These are phyloP conservation scores for Coniochaeta sp. DNA, from an alignment of 2,329 filamentous ascomycete genomes.

Conservation along the genomic window DNA sequence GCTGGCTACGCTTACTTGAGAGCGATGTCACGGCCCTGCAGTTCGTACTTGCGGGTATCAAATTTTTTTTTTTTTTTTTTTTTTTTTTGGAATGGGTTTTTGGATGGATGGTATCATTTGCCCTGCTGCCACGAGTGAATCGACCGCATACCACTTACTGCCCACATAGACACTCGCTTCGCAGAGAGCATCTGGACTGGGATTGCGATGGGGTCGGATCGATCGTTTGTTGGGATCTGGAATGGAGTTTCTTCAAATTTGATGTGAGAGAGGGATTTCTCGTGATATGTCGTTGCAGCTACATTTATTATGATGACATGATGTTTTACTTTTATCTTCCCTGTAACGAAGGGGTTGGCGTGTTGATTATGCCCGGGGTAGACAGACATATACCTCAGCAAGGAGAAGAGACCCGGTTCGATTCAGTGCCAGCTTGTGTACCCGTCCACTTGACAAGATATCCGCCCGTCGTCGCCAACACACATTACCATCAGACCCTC, in stretches of 20 bases:
- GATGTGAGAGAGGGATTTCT: neutral
- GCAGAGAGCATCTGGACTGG: neutral
- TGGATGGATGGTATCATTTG: no score
- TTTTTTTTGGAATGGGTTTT: no score
- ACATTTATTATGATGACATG: neutral
- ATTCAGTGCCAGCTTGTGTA: no score
- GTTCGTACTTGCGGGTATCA: no score
- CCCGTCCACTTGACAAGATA: no score
- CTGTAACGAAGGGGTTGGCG: neutral
- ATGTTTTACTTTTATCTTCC: neutral
- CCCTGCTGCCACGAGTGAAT: no score
- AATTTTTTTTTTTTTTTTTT: no score
- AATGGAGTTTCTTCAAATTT: neutral
- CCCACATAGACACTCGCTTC: neutral
- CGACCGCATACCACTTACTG: neutral
- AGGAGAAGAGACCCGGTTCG: neutral
- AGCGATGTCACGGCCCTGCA: no score
- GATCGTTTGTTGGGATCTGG: neutral
- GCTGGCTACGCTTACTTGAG: slow-evolving; percentile 62
- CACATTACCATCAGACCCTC: no score
- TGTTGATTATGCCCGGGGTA: neutral
- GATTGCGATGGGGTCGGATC: neutral
- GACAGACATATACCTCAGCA: neutral
- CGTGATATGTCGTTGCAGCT: no score
- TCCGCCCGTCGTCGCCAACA: no score